Base-by-base conservation (phyloP, 805 yeast genomes). In the Ogataea nonfermentans region DNA sequence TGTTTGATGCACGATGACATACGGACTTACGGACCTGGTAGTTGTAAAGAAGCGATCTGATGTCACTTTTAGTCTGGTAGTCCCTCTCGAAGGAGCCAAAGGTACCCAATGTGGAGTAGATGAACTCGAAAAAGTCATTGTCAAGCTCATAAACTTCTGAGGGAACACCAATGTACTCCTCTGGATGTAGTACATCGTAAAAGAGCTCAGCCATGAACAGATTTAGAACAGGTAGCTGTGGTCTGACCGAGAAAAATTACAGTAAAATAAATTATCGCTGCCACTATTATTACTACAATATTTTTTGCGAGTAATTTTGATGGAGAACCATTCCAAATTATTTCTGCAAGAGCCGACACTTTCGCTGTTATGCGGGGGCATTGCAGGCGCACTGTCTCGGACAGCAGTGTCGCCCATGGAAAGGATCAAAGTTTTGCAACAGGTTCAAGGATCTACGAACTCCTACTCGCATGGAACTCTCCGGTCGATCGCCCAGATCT, bases 371-470 rank as follows among this genome's bases (percentile, higher is more conserved):
- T 74, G 86, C 5, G 95, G 95, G 11, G 93, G 93, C 6, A 53
- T 79, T 7, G 91, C 82, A 2, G 95, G 95, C 12, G 88, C 88
- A 0, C 68, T 83, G 0, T 85, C 95, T 2, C 70, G 98, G 39
- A 91, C 98, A 0, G 87, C 84, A 1, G 96, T 90, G 5, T 86
- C 96, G 9, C 99, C 99, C 1, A 80, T 91, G 63, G 99, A 91
- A 61, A 70, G 99, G 51, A 95, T 93, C 51, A 91, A 91, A 63
- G 93, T 93, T 47, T 63, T 91, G 17, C 78, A 89, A 52, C 99
- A 91, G 63, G 79, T 93, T 24, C 97, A 91, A 62, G 93, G 85
- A 9, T 24, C 53, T 1, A 39, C 49, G 6, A 24, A 47, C 3
- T 46, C 62, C 8, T 68, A 40, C 74, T 73, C 76, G 35, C 65